Evolutionary conservation across 129 eudicot genomes (phyloP).

Genomic region (Saposhnikovia divaricata): DNA sequence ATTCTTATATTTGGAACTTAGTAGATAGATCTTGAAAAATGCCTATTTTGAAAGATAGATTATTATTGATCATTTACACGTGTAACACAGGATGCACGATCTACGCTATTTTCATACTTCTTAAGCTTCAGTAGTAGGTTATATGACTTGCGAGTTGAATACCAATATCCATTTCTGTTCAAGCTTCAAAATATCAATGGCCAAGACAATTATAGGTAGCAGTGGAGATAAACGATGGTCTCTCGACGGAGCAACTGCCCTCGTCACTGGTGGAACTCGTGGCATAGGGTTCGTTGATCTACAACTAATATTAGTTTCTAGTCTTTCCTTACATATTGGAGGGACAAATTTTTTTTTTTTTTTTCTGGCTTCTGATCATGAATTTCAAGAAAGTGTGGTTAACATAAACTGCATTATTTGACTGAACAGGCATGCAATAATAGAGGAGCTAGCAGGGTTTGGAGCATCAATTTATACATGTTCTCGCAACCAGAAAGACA

Average conservation of each 20-base stretch:
- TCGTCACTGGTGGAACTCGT: constrained; percentile 49
- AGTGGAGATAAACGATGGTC: constrained; percentile 31
- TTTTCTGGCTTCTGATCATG: background rate
- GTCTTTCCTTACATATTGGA: no score
- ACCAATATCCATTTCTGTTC: background rate
- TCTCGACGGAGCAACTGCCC: constrained; percentile 38
- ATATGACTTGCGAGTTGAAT: no score
- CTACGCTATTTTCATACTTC: no score
- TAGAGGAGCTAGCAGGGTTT: constrained; percentile 26
- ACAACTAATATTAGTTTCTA: no score
- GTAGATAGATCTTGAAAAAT: no score
- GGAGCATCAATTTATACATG: constrained; percentile 36
- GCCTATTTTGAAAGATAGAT: no score
- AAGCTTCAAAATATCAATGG: background rate
- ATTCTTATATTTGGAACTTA: no score
- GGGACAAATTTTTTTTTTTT: no score
- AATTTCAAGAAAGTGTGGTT: background rate
- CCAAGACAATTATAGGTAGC: background rate
- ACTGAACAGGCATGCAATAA: constrained; percentile 13
- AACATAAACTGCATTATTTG: background rate
- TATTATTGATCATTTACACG: no score
- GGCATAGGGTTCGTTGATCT: constrained; percentile 31
- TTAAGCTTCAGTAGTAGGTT: no score
- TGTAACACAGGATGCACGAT: no score
- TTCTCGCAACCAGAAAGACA: constrained; percentile 34